A percentile compares a stretch with the other conserved stretches of the same genome.
These are phyloP conservation scores for Austroboletus eburneus DNA, from an alignment of 768 basidiomycete genomes.

Conservation along the genomic window DNA sequence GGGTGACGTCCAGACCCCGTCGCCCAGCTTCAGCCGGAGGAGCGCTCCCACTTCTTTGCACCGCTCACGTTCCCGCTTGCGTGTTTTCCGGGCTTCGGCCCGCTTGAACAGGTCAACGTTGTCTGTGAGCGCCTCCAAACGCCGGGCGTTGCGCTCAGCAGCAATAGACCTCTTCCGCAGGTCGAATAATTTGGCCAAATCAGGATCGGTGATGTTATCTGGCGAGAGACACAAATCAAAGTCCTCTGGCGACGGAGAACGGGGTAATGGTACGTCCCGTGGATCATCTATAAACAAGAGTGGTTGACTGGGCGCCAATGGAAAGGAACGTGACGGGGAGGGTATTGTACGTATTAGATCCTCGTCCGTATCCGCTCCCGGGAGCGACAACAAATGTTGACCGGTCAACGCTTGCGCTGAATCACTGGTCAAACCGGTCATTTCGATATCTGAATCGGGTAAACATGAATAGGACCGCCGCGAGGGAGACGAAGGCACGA, in stretches of 20 bases:
- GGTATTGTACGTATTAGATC: conserved; percentile 33
- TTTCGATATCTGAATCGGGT: conserved; percentile 29
- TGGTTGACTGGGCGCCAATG: conserved; percentile 17
- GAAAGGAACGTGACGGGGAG: conserved; percentile 5
- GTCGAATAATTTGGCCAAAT: conserved; percentile 37
- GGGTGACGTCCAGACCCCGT: conserved; percentile 19
- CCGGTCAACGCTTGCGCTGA: conserved; percentile 15
- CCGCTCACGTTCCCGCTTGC: conserved; percentile 52
- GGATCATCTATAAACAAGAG: conserved; percentile 43
- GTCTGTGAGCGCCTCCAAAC: conserved; percentile 30
- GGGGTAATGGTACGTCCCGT: conserved; percentile 35
- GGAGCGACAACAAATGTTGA: conserved; percentile 34
- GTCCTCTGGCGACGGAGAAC: conserved; percentile 42
- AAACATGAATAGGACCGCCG: conserved; percentile 26
- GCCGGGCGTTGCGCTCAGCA: conserved; percentile 31
- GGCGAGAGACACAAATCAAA: conserved; percentile 34
- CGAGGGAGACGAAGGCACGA: conserved; percentile 27
- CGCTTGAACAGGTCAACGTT: conserved; percentile 37
- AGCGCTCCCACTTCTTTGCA: conserved; percentile 53
- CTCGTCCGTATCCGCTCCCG: conserved; percentile 42
- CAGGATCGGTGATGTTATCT: conserved; percentile 34
- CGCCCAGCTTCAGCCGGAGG: conserved; percentile 50
- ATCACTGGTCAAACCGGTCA: conserved; percentile 16
- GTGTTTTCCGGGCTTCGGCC: conserved; percentile 40
- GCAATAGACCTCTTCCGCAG: conserved; percentile 36